These are phyloP conservation scores for Epichloe brachyelytri DNA, from an alignment of 2,329 filamentous ascomycete genomes.

Conservation along the genomic window DNA sequence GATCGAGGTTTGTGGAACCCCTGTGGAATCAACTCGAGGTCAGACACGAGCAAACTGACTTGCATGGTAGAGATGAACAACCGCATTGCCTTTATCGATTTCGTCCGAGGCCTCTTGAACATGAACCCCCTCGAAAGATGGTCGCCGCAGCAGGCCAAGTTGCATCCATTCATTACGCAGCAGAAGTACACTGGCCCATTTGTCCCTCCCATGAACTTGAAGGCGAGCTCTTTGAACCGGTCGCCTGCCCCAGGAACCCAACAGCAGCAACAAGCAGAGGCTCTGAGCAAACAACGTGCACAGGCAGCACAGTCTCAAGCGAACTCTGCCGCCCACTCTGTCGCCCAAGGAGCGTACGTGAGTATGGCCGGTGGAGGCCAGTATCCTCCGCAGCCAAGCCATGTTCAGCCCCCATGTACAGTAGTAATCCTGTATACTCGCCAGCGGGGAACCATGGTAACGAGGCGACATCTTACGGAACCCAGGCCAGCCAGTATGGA, in stretches of 20 bases:
- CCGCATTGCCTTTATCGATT: constrained; percentile 93
- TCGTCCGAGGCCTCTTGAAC: constrained; percentile 81
- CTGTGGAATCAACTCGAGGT: neutral
- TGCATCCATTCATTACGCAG: constrained; percentile 97
- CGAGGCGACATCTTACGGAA: constrained; percentile 60
- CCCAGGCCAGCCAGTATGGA: constrained; percentile 57
- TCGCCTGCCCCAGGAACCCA: constrained; percentile 88
- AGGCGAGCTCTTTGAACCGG: constrained; percentile 70
- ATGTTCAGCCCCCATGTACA: constrained; percentile 59
- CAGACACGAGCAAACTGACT: neutral
- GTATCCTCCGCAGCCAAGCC: constrained; percentile 29
- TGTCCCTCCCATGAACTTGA: constrained; percentile 92
- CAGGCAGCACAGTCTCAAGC: constrained; percentile 58
- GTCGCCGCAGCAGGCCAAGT: constrained; percentile 94
- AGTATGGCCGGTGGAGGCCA: constrained; percentile 32
- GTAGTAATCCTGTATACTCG: constrained; percentile 71
- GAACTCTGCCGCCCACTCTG: constrained; percentile 53
- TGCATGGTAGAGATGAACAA: constrained; percentile 81
- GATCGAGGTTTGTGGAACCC: constrained; percentile 58
- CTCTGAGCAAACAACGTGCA: constrained; percentile 82
- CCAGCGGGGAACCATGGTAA: constrained; percentile 34
- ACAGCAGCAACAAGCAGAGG: constrained; percentile 90
- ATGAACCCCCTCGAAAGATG: constrained; percentile 94
- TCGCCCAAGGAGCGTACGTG: constrained; percentile 52
- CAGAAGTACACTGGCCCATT: constrained; percentile 95